Evolutionary conservation across 768 basidiomycete genomes (phyloP).

Genomic region (Russula emetica): DNA sequence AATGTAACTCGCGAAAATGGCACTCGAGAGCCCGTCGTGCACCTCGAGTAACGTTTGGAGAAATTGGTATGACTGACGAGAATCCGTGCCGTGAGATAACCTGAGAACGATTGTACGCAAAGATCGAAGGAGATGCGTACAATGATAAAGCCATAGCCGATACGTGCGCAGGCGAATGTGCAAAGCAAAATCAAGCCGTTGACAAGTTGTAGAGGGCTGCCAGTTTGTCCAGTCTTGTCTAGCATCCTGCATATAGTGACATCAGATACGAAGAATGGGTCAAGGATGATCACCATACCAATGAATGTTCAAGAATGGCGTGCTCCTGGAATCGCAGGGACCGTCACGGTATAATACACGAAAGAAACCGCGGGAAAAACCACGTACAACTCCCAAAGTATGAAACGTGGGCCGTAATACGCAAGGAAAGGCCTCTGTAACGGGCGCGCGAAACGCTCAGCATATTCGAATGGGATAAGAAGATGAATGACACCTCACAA

Average conservation of each 20-base stretch:
- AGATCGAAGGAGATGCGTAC: conserved; percentile 27
- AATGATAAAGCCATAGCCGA: conserved; percentile 63
- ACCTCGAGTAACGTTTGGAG: conserved; percentile 52
- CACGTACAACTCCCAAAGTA: conserved; percentile 76
- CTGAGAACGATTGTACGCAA: background rate
- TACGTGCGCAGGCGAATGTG: conserved; percentile 65
- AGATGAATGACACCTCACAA: conserved; percentile 44
- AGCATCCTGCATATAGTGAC: conserved; percentile 50
- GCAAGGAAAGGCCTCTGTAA: conserved; percentile 60
- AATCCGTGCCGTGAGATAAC: background rate
- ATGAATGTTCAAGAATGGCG: conserved; percentile 83
- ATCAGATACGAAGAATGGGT: conserved; percentile 8
- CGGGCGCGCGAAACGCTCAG: background rate
- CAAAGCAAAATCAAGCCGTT: conserved; percentile 66
- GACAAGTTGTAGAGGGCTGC: conserved; percentile 58
- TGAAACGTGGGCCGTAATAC: conserved; percentile 72
- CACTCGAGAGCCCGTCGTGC: conserved; percentile 50
- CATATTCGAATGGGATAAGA: background rate
- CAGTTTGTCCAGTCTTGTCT: conserved; percentile 72
- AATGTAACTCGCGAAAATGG: conserved; percentile 47
- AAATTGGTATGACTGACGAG: conserved; percentile 60
- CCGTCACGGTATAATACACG: conserved; percentile 13
- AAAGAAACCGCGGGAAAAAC: background rate
- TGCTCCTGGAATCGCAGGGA: conserved; percentile 47
- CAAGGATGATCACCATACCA: conserved; percentile 49